Evolutionary conservation across 768 basidiomycete species (phyloP), one percentile per base, ranked within the genome.

Genomic region (Termitomyces eurrhizus): DNA sequence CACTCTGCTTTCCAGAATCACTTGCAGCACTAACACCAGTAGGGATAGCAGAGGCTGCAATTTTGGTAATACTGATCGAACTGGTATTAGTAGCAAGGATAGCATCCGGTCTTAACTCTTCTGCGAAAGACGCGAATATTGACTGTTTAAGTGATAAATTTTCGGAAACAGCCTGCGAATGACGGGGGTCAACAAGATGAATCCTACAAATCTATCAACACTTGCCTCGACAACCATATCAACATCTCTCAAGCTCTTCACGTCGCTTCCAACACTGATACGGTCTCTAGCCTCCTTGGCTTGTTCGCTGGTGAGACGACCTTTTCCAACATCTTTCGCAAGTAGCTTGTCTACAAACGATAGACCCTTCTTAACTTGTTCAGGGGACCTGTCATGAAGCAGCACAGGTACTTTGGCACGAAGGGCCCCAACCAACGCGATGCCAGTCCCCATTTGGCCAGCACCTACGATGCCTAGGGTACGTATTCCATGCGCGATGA

Each of bases 1-100:
- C 83, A 59, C 78, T 83, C 62, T 74, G 75, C 71, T 80, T 84
- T 7, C 89, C 92, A 65, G 81, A 79, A 39, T 81, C 83, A 63
- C 85, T 88, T 7, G 87, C 78, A 18, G 87, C 76, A 57, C 76
- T 77, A 45, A 79, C 69, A 29, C 85, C 85, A 55, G 79, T 73
- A 0, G 86, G 84, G 21, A 94, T 74, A 8, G 90, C 88, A 35
- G 91, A 78, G 7, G 89, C 89, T 0, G 95, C 95, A 56, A 98
- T 92, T 76, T 95, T 95, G 24, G 95, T 95, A 49, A 98, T 88
- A 64, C 90, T 93, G 64, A 98, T 98, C 11, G 92, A 93, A 59
- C 93, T 95, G 2, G 95, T 98, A 68, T 98, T 98, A 46, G 87
- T 86, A 0, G 95, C 95, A 24, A 98, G 79, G 53, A 98, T 94